Evolutionary conservation across 345 rosid species (phyloP).

Genomic region (Eucalyptus fibrosa): DNA sequence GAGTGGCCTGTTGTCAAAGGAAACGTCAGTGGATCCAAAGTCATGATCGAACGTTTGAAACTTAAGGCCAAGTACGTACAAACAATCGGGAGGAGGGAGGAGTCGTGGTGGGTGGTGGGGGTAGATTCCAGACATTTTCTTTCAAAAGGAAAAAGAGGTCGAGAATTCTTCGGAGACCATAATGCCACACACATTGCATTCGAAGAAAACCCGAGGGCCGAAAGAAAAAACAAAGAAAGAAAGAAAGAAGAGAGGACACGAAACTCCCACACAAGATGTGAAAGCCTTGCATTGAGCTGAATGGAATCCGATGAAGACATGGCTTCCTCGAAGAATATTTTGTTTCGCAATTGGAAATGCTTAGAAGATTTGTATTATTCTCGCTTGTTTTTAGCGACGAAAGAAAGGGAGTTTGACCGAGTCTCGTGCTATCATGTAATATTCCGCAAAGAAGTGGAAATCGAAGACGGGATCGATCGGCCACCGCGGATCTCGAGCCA

Average conservation of each 20-base stretch:
- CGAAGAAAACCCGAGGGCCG: background rate
- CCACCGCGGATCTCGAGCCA: background rate
- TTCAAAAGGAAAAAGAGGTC: background rate
- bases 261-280: background rate
- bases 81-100: background rate
- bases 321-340: too few species aligned
- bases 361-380: background rate
- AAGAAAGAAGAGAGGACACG: background rate
- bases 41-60: background rate
- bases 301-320: background rate
- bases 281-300: background rate
- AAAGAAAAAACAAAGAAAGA: too few species aligned
- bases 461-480: background rate
- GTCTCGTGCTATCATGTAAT: background rate
- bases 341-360: background rate
- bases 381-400: background rate
- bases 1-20: background rate
- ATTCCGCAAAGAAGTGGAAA: background rate
- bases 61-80: background rate
- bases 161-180: background rate
- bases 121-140: background rate
- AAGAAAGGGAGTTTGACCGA: background rate
- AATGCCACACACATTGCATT: background rate
- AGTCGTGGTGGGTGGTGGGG: background rate
- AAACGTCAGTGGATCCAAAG: background rate